A percentile compares a stretch with the other conserved stretches of the same genome.
phyloP scores from a whole-genome alignment of 257 asterid genomes.

The Datura wrightii region DNA sequence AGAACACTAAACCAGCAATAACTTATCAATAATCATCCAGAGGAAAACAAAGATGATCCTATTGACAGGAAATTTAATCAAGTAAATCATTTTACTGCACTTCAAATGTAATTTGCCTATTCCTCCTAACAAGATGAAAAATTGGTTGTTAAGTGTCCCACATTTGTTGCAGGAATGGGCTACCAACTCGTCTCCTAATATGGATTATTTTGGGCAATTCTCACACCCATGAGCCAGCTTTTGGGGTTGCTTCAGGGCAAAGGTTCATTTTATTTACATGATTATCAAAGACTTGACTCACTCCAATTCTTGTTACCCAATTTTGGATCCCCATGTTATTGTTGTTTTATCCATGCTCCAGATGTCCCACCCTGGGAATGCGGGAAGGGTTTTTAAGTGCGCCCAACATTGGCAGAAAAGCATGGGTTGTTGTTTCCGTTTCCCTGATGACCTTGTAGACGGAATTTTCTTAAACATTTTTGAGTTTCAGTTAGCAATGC shows the following conservation, averaged over 20 bases:
- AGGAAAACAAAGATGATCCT: not conserved
- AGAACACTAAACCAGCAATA: slow-evolving; percentile 1
- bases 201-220: not conserved
- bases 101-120: not conserved
- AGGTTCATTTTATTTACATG: slow-evolving; percentile 1
- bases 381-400: not conserved
- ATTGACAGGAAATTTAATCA: not conserved
- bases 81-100: slow-evolving; percentile 23
- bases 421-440: not conserved
- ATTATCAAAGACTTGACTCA: not conserved
- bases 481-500: not conserved
- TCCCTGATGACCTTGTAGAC: not conserved
- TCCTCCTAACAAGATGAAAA: slow-evolving; percentile 17
- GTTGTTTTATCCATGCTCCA: not conserved
- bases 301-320: slow-evolving; percentile 15
- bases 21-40: not conserved
- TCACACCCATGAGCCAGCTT: not conserved
- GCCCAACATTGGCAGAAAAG: not conserved
- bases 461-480: not conserved
- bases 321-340: slow-evolving; percentile 4
- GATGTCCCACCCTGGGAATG: not conserved
- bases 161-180: not conserved
- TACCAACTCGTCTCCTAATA: not conserved
- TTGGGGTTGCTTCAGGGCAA: not conserved
- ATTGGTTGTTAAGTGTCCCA: not conserved